Base-by-base conservation (phyloP, 1,284 basidiomycete genomes). In the Rhodotorula sp. region DNA sequence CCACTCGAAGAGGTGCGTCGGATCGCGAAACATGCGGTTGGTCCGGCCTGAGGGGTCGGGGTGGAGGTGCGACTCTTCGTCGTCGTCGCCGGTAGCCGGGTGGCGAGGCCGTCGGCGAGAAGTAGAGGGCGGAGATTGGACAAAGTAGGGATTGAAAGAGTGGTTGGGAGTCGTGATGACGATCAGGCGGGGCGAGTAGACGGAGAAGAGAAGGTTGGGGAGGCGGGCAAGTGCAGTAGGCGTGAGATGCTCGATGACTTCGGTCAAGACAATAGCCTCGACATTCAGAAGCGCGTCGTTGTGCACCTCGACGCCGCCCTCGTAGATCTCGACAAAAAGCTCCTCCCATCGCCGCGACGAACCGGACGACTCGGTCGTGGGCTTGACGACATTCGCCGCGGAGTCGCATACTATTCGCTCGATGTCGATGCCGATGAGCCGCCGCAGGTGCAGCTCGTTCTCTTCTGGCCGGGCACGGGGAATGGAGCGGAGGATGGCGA, bases 1-100 rank as follows among this genome's bases (percentile, higher is more conserved):
- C 90, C 91, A 95, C 80, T 97, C 94, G 76, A 95, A 91, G 79
- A 94, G 91, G 81, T 97, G 94, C 77, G 96, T 94, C 29, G 83
- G 79, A 78, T 97, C 89, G 66, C 94, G 78, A 79, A 85, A 86
- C 30, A 83, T 80, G 17, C 84, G 80, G 57, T 81, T 77, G 11
- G 84, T 85, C n/a, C 91, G 85, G 56, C 86, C 81, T 0, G 92
- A 94, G 9, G 92, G 88, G 79, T 96, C 94, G 0, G 81, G 83
- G 77, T 83, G 89, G 0, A 91, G 64, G 44, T 71, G 49, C 13
- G 34, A 27, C 1, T 47, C 30, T 20, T 64, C 52, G 10, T 66
- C 60, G 10, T 46, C 59, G 52, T 13, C 13, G 36, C 19, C 30
- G 30, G n/a, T 36, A 24, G 9, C 27, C 47, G 58, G 13, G 27